phyloP scores from a whole-genome alignment of 345 rosid genomes.

The Citrus unshiu region DNA sequence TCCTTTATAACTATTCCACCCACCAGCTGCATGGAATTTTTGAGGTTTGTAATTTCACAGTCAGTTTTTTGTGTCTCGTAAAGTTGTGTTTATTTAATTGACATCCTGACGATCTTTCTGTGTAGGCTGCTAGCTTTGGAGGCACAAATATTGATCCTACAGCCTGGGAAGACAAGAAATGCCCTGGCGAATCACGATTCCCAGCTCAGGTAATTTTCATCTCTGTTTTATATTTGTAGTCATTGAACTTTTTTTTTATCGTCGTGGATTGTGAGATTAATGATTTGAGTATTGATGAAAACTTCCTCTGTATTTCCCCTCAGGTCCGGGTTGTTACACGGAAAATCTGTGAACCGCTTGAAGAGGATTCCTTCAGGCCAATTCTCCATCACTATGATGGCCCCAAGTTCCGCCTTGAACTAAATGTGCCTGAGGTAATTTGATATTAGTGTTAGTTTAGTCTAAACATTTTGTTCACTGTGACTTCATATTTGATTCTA shows the following conservation, averaged over 20 bases:
- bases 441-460: not conserved
- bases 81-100: no score
- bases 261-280: not conserved
- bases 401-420: constrained; percentile 96
- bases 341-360: constrained; percentile 80
- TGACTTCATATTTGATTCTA: not conserved
- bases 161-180: constrained; percentile 97
- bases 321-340: constrained; percentile 78
- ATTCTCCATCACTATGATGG: constrained; percentile 98
- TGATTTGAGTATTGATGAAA: not conserved
- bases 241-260: no score
- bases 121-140: constrained; percentile 93
- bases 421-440: constrained; percentile 85
- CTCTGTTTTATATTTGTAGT: not conserved
- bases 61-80: not conserved
- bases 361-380: constrained; percentile 98
- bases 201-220: constrained; percentile 73
- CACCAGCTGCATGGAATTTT: constrained; percentile 97
- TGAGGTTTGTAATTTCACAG: constrained; percentile 47
- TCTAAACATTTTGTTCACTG: not conserved
- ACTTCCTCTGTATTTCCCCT: not conserved
- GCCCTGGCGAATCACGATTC: constrained; percentile 86
- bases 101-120: not conserved
- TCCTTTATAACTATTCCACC: constrained; percentile 97
- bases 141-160: constrained; percentile 90